Percentiles rank a stretch among this genome's conserved stretches.
Evolutionary conservation across 1,284 basidiomycete species (phyloP).

Genomic region (Rhodotorula sp.): DNA sequence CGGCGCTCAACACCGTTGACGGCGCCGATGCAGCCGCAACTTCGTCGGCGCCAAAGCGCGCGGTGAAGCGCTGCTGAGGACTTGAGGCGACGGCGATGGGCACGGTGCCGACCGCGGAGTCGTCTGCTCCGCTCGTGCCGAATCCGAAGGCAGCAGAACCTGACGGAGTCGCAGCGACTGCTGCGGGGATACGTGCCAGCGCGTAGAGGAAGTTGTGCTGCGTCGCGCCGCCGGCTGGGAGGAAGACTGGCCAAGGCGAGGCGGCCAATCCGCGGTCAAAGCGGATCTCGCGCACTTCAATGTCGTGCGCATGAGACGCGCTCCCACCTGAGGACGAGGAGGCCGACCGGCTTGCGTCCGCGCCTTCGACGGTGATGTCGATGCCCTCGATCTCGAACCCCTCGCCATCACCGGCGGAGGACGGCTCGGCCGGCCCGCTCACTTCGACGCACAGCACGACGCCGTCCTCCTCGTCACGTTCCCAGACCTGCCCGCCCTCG

Average conservation of each 20-base stretch:
- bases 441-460: slow-evolving; percentile 31
- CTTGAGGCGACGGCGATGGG: slow-evolving; percentile 28
- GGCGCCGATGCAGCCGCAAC: slow-evolving; percentile 1
- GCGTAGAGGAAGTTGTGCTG: slow-evolving; percentile 86
- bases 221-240: slow-evolving; percentile 61
- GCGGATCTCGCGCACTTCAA: slow-evolving; percentile 24
- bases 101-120: slow-evolving; percentile 7
- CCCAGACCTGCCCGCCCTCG: background rate
- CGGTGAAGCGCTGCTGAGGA: slow-evolving; percentile 28
- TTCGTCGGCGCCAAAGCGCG: slow-evolving; percentile 14
- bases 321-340: background rate
- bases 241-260: slow-evolving; percentile 63
- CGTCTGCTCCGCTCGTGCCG: background rate
- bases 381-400: slow-evolving; percentile 28
- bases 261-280: background rate
- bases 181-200: slow-evolving; percentile 60
- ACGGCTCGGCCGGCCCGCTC: background rate
- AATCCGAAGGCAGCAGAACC: background rate
- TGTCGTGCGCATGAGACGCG: background rate
- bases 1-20: slow-evolving; percentile 2
- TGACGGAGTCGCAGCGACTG: slow-evolving; percentile 17
- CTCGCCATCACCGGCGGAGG: background rate
- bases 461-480: slow-evolving; percentile 13
- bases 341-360: background rate
- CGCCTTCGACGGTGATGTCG: slow-evolving; percentile 20